Base-by-base conservation (phyloP, 495 filamentous ascomycete genomes). In the Aspergillus bertholletiae region DNA sequence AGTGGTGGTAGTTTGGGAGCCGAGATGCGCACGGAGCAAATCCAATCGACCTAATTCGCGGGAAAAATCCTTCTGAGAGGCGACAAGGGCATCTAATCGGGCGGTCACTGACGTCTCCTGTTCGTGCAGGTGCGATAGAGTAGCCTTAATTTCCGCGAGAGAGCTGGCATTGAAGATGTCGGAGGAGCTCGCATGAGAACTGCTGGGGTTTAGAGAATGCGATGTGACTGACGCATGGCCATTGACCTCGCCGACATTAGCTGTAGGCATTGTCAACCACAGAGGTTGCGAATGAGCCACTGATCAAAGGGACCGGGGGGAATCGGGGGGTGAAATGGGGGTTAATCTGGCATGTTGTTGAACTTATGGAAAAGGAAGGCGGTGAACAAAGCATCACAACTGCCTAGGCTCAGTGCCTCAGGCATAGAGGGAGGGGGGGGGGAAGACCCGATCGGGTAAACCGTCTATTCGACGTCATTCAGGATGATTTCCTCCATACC, bases 41-140 rank as follows among this genome's bases (percentile, higher is more conserved):
- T 98, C 95, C 34, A 98, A 82, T n/a, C 92, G 86, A 24, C 84
- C 81, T 51, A 98, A 75, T 57, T 95, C 87, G 50, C 90, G 88
- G 7, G 85, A 84, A 40, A 97, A 80, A 63, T 94, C 89, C 47
- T 88, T 84, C 65, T 96, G 92, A 0, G 88, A 88, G 50, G 84
- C 79, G 22, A 96, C 72, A 35, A 96, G 81, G 24, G 79, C 73
- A 64, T 89, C 79, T n/a, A 98, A 84, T 21, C 85, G 85, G 44
- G 76, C 72, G 2, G 88, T 91, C 35, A 96, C 80, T 37, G 80
- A 66, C 40, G 84, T 76, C 73, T 97, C 92, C 58, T 88, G 89
- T 28, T 79, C 75, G 60, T 87, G 84, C 26, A 98, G 83, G 61
- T 82, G 76, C 41, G 83, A 78, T 51, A 98, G 79, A 23, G 87